Evolutionary conservation across 768 basidiomycete genomes (phyloP), one percentile per base, ranked within the genome.

Genomic region (Hygrophoropsis aurantiaca): DNA sequence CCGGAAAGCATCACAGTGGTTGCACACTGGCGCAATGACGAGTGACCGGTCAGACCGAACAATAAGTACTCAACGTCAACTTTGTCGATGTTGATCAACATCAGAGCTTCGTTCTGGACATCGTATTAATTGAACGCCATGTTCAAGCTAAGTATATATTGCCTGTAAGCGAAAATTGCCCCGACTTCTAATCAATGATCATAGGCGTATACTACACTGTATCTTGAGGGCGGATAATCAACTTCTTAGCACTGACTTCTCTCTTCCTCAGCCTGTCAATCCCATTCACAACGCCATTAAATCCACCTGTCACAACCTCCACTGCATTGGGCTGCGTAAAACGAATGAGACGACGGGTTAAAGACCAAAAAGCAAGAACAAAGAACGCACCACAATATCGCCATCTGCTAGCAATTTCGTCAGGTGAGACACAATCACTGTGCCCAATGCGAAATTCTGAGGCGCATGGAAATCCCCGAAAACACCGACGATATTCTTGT

Each of bases 181-280:
- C n/a, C n/a, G n/a, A n/a, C n/a, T n/a, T n/a, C n/a, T n/a, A n/a
- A n/a, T n/a, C n/a, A n/a, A n/a, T n/a, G n/a, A n/a, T n/a, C n/a
- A n/a, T n/a, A n/a, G n/a, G n/a, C n/a, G n/a, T n/a, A n/a, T n/a
- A 34, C 11, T 10, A n/a, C 11, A 34, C n/a, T n/a, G 71, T 75
- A 39, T 77, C 75, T 54, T 72, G 69, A 7, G 76, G 77, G 40
- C 55, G 66, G 46, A 60, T 65, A 42, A 78, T 64, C 30, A 79
- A 55, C 56, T 78, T 79, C 20, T 67, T 56, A 4, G 73, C 74
- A 38, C 74, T 75, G 15, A 78, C 68, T 50, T 70, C 56, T 24
- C 69, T 66, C 3, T 64, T 59, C 49, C 69, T 59, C 55, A 80
- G 54, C 39, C 70, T 64, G 55, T 68, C 62, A 38, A 81, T 54